Evolutionary conservation across 441 rosid genomes (phyloP), one percentile per base, ranked within the genome.

Genomic region (Bocquillonia castaneifolia): DNA sequence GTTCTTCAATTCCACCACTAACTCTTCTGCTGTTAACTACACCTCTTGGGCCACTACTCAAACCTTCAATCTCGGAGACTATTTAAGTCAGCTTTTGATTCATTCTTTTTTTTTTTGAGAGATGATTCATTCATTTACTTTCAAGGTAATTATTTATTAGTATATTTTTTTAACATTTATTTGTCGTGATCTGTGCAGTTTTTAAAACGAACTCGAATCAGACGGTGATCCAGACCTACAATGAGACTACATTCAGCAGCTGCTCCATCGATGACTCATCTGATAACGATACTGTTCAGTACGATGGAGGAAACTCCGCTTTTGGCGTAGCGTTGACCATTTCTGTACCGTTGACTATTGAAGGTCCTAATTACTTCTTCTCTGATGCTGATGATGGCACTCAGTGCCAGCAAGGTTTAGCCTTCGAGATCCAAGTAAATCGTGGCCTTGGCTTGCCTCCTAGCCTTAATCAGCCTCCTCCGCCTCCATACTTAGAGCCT

Each of bases 401-500:
- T 61, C 93, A 84, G 62, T 88, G 93, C 75, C 80, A 53, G 64
- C 26, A 37, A 0, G 89, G 93, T 42, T 61, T 88, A 84, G 83
- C 87, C 47, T 88, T 84, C 76, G 73, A 74, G 80, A 83, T 85
- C 83, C 65, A 64, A 34, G 89, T 84, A 66, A 71, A 72, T 42
- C 87, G 42, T 54, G 89, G 88, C 63, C 76, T 75, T 57, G 93
- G 90, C 65, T 73, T 84, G 74, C 93, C 90, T 20, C 85, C 89
- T 25, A 78, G 78, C 73, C 90, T 88, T 53, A 88, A 67, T 64
- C 86, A 85, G 74, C 90, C 90, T 18, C 93, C 89, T 12, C 90
- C 90, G 10, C 88, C 87, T 10, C 85, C 88, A 1, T 82, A 79
- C 69, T 56, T 54, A 10, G 78, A 71, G 61, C 85, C 87, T 20